Evolutionary conservation across 2,329 filamentous ascomycete genomes (phyloP).

Genomic region (Hysterium pulicare): DNA sequence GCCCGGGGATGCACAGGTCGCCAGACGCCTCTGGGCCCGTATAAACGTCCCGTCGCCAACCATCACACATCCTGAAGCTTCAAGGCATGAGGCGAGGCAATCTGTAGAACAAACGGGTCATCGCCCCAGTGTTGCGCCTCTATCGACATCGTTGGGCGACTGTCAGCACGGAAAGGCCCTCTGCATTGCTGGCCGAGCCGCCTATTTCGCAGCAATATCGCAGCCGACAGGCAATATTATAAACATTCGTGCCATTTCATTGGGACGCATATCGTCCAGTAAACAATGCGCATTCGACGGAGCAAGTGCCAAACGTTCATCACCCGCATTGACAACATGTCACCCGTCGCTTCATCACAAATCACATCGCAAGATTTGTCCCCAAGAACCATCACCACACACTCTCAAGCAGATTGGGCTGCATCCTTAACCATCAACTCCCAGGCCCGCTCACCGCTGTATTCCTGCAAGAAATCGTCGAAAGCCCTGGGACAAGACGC

Average conservation of each 20-base stretch:
- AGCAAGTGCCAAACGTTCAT: slow-evolving; percentile 14
- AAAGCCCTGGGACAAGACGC: slow-evolving; percentile 1
- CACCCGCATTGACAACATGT: slow-evolving; percentile 16
- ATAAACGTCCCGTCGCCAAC: no score
- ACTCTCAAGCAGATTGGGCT: slow-evolving; percentile 11
- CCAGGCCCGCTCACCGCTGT: slow-evolving; percentile 14
- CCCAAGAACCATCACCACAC: neutral
- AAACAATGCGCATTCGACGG: slow-evolving; percentile 8
- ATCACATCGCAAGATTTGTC: slow-evolving; percentile 6
- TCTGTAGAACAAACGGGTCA: no score
- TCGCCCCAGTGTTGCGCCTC: no score
- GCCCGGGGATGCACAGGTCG: slow-evolving; percentile 2
- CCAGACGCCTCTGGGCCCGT: no score
- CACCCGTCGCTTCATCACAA: slow-evolving; percentile 15
- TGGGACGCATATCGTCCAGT: slow-evolving; percentile 4
- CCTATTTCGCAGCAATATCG: slow-evolving; percentile 2
- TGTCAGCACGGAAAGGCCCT: neutral
- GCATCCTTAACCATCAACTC: slow-evolving; percentile 15
- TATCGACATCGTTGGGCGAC: neutral
- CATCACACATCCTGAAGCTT: no score
- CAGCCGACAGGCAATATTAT: no score
- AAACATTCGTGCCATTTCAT: no score
- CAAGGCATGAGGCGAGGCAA: no score
- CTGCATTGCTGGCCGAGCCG: neutral
- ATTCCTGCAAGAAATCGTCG: slow-evolving; percentile 7